Percentiles rank a stretch among this genome's conserved stretches.
Evolutionary conservation across 108 stramenopile genomes (phyloP).

Genomic region (Parietichytrium sp.): DNA sequence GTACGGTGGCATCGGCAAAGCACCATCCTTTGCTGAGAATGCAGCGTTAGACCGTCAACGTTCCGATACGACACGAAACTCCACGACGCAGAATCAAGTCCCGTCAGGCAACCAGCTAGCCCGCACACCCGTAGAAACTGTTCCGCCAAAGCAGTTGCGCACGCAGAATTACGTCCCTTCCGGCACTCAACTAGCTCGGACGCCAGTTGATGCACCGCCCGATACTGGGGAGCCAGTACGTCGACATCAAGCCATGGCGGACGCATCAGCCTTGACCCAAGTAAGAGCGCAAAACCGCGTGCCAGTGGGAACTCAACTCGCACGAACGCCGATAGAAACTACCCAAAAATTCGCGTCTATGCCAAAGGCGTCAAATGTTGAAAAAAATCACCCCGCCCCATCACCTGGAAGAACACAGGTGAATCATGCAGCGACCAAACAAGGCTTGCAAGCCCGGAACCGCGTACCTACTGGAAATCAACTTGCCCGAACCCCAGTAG

Average conservation of each 20-base stretch:
- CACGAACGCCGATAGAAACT: background rate
- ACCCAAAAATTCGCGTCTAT: background rate
- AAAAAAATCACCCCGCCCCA: no score
- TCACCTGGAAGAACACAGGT: no score
- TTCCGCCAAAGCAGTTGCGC: background rate
- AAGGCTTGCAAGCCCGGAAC: background rate
- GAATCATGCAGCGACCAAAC: background rate
- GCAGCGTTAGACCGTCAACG: no score
- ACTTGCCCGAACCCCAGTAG: background rate
- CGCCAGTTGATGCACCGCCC: background rate
- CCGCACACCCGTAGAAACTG: background rate
- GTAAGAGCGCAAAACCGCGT: no score
- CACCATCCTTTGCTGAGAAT: no score
- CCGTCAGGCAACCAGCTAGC: background rate
- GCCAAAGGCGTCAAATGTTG: no score
- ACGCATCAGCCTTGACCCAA: no score
- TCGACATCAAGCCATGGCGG: no score
- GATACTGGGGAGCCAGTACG: background rate
- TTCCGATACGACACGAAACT: no score
- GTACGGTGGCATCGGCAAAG: no score
- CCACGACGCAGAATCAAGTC: no score
- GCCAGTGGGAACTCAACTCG: no score
- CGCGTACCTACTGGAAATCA: background rate
- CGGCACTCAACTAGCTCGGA: constrained; percentile 19
- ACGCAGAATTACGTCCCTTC: background rate